Percentiles rank a stretch among this genome's conserved stretches.
Evolutionary conservation across 305 asterid genomes (phyloP).

Genomic region (Solanum hybrid): DNA sequence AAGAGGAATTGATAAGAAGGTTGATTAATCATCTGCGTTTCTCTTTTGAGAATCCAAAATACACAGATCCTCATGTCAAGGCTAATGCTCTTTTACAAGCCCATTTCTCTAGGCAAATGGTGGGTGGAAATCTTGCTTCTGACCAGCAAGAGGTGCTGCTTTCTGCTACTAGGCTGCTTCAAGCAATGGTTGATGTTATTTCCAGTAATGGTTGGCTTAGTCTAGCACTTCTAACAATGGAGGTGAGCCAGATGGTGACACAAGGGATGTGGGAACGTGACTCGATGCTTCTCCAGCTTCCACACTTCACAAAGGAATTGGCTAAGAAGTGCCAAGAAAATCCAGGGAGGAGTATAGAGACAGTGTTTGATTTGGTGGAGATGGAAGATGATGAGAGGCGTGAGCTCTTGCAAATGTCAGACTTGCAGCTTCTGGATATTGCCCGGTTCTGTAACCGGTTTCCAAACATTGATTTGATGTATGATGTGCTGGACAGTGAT

Average conservation of each 20-base stretch:
- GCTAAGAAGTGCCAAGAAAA: conserved; percentile 82
- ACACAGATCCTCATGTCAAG: conserved; percentile 70
- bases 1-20: conserved; percentile 74
- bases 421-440: conserved; percentile 66
- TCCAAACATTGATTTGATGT: conserved; percentile 74
- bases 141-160: conserved; percentile 86
- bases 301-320: conserved; percentile 80
- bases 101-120: conserved; percentile 70
- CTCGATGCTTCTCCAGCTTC: conserved; percentile 88
- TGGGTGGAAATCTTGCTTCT: conserved; percentile 69
- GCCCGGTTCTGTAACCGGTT: conserved; percentile 83
- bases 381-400: conserved; percentile 93
- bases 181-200: conserved; percentile 96
- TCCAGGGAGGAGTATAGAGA: conserved; percentile 64
- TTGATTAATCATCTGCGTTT: conserved; percentile 77
- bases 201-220: conserved; percentile 91
- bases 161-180: conserved; percentile 72
- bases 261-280: conserved; percentile 98
- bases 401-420: conserved; percentile 80
- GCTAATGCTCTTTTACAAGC: conserved; percentile 91
- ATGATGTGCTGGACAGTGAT: conserved; percentile 48
- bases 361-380: conserved; percentile 77
- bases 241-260: conserved; percentile 95
- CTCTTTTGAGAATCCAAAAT: conserved; percentile 72
- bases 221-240: conserved; percentile 90